Conservation (phyloP, 2,329 filamentous ascomycete species). For the Fusarium subglutinans region DNA sequence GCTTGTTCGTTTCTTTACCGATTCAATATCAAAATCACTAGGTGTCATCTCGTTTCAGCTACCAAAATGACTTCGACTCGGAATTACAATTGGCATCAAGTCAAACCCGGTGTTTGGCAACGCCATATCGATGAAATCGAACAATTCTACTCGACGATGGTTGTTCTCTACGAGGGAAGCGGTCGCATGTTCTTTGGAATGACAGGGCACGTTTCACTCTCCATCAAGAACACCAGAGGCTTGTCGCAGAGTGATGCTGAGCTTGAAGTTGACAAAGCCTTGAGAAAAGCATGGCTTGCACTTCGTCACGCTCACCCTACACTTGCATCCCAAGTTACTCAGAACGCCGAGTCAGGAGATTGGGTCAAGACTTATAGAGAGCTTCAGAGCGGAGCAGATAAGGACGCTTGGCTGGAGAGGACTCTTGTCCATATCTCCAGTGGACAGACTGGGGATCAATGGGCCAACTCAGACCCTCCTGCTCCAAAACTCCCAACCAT, state of each 20-base stretch:
- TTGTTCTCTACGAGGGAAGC: slow-evolving; percentile 47
- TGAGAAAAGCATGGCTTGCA: slow-evolving; percentile 48
- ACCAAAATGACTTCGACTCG: not conserved
- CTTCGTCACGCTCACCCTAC: slow-evolving; percentile 48
- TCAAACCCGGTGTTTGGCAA: slow-evolving; percentile 43
- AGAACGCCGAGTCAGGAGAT: slow-evolving; percentile 20
- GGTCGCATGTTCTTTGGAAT: slow-evolving; percentile 54
- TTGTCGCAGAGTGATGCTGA: slow-evolving; percentile 1
- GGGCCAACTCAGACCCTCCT: slow-evolving; percentile 49
- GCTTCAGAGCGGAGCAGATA: not conserved
- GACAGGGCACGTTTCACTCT: slow-evolving; percentile 50
- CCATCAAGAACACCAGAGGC: not conserved
- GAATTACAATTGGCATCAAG: slow-evolving; percentile 38
- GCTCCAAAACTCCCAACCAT: slow-evolving; percentile 46
- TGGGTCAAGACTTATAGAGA: slow-evolving; percentile 43
- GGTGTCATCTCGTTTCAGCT: accelerated
- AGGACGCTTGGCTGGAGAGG: slow-evolving; percentile 41
- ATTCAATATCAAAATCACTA: accelerated
- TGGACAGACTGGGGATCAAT: slow-evolving; percentile 43
- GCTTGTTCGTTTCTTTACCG: accelerated
- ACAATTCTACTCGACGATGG: slow-evolving; percentile 51
- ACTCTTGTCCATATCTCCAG: slow-evolving; percentile 43
- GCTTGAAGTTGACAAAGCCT: slow-evolving; percentile 40
- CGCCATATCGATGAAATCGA: slow-evolving; percentile 54
- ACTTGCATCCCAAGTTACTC: slow-evolving; percentile 43